Evolutionary conservation across 2,329 filamentous ascomycete genomes (phyloP).

Genomic region (Exophiala oligosperma): DNA sequence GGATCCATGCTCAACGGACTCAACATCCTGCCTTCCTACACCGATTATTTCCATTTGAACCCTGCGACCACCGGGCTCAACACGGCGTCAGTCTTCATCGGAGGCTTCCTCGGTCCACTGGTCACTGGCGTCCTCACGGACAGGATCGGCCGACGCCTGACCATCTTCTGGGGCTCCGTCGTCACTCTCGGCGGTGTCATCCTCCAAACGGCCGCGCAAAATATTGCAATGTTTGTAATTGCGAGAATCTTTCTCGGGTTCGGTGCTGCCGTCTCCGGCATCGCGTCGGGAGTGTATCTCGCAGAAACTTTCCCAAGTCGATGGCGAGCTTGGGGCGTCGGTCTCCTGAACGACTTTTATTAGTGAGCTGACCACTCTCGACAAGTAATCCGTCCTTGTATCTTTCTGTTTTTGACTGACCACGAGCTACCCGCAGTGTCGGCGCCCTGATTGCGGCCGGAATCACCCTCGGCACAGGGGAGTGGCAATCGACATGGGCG

Average conservation of each 20-base stretch:
- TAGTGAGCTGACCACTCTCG: neutral
- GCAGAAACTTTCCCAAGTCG: neutral
- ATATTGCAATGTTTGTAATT: constrained; percentile 10
- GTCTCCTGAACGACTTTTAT: neutral
- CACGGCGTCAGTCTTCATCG: constrained; percentile 11
- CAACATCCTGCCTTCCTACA: constrained; percentile 18
- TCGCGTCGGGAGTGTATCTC: neutral
- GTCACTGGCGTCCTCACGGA: neutral
- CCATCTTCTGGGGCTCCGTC: neutral
- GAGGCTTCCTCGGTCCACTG: constrained; percentile 1
- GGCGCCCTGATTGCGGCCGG: neutral
- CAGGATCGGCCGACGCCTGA: neutral
- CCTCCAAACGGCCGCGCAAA: constrained; percentile 15
- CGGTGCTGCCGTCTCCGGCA: neutral
- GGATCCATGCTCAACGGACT: constrained; percentile 10
- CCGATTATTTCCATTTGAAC: constrained; percentile 15
- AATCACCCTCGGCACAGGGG: neutral
- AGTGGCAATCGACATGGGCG: neutral
- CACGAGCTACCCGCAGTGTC: neutral
- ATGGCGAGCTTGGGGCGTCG: neutral
- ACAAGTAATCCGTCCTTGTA: neutral
- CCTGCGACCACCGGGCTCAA: constrained; percentile 12
- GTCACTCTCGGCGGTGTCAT: neutral
- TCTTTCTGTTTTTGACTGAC: too few species aligned
- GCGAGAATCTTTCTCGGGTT: constrained; percentile 13